Evolutionary conservation across 192 early-diverging fungal genomes (phyloP), one percentile per base, ranked within the genome.

Genomic region (Pilaira anomala): DNA sequence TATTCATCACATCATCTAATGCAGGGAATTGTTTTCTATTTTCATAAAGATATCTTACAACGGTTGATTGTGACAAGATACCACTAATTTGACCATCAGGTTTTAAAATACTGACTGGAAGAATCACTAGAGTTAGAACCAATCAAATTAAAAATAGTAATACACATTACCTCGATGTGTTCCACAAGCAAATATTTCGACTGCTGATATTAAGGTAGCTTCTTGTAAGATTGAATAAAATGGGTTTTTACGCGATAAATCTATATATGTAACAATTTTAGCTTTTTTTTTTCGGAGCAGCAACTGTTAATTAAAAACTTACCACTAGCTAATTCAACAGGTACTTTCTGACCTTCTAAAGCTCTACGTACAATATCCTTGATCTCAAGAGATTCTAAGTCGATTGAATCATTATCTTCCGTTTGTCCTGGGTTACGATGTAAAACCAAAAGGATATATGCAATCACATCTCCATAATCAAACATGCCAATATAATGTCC

Each of bases 151-250:
- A 25, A 14, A 12, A 7, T 41, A 25, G 28, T 22, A 36, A 36
- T 45, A 24, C 14, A 12, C 24, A 63, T 59, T 71, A 84, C 82
- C 80, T 62, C 92, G 83, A 62, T 94, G 92, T 24, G 87, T 86
- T 33, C 88, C 87, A 62, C 81, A 80, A 6, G 84, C 85, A 67
- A 94, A 91, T 39, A 88, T 80, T 45, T 82, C 82, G 1, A 87
- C 85, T 14, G 90, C 79, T 42, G 88, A 87, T 12, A 85, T 71
- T 4, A 94, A 65, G 0, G 88, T 86, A 14, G 92, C 86, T 61
- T 91, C 89, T n/a, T 81, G 79, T 51, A 89, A 57, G 12, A 92
- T 87, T 19, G 86, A 85, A 66, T 89, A 92, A 63, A 92, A 94
- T 25, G 92, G 91, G 62, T 94, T 90, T 53, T 85, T 82, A 33